Evolutionary conservation across 2,329 filamentous ascomycete species (phyloP), one percentile per base, ranked within the genome.

Genomic region (Moelleriella libera): DNA sequence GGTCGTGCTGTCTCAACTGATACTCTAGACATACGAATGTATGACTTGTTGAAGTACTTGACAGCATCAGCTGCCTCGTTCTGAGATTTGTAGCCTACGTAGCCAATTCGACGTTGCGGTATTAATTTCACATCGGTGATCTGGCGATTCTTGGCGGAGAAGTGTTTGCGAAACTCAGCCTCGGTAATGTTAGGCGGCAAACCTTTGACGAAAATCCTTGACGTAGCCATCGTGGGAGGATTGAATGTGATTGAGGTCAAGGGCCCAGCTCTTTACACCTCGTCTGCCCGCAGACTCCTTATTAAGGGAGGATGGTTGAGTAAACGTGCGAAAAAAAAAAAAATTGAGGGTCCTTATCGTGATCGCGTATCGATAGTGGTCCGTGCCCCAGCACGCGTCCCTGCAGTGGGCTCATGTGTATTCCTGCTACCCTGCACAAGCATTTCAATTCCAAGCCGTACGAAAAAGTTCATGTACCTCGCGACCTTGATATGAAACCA

Each of bases 1-100:
- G 92, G 83, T 63, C 78, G 82, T 48, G 92, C 92, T 59, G 92
- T 70, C 68, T 96, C 89, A 52, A 96, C 92, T 31, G 75, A 76
- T 58, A 98, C 88, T 70, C 83, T 94, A 49, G 89, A 95, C 85
- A 96, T 92, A 57, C 88, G 87, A 58, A 98, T 88, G 67, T 88
- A 98, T 53, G 89, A 83, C 63, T 80, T 87, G 72, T 98, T 89
- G 74, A 96, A 96, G 70, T 95, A 94, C 65, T 86, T 89, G 62
- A 94, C 85, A 43, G 92, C 90, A 60, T 82, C 78, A 49, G 78
- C 72, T 48, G 92, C 92, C 61, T 87, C 83, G 52, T 90, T 80
- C 11, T 84, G 71, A 46, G 78, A 85, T 68, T 86, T 89, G 73
- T 90, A 97, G 52, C 92, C 92, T 50, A 98, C 80, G 74, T 95